phyloP scores from a whole-genome alignment of 2,329 filamentous ascomycete genomes.

The Paracoccidioides lutzii region DNA sequence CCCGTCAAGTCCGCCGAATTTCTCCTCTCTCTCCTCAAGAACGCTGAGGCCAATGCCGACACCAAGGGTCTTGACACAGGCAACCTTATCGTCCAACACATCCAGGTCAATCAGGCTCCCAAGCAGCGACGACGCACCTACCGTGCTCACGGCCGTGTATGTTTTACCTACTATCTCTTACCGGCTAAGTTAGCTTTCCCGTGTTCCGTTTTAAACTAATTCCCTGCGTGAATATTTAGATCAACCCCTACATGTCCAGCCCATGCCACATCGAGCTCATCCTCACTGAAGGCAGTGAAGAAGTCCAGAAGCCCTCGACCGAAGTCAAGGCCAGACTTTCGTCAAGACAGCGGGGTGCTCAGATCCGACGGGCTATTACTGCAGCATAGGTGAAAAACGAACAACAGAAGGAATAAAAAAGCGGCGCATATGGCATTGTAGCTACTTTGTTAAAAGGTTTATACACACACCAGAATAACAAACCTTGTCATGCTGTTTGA shows the following conservation, averaged over 20 bases:
- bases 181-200: not conserved
- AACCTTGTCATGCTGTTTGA: slow-evolving; percentile 1
- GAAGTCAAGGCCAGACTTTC: slow-evolving; percentile 59
- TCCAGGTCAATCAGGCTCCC: slow-evolving; percentile 99
- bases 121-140: slow-evolving; percentile 99
- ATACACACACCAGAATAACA: not conserved
- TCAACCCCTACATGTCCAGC: slow-evolving; percentile 99
- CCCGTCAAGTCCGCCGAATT: slow-evolving; percentile 98
- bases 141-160: slow-evolving; percentile 99
- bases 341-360: slow-evolving; percentile 79
- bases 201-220: not conserved
- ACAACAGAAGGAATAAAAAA: slow-evolving; percentile 1
- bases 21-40: slow-evolving; percentile 92
- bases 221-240: slow-evolving; percentile 44
- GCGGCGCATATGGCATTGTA: slow-evolving; percentile 1
- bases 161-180: slow-evolving; percentile 31
- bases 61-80: slow-evolving; percentile 94
- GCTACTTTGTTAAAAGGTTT: not conserved
- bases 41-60: slow-evolving; percentile 93
- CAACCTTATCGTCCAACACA: slow-evolving; percentile 99
- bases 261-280: slow-evolving; percentile 99
- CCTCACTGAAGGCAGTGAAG: slow-evolving; percentile 94
- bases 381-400: slow-evolving; percentile 27
- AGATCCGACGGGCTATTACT: slow-evolving; percentile 49
- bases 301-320: slow-evolving; percentile 75